phyloP scores from a whole-genome alignment of 441 rosid species.

The Flueggea neowawraea region DNA sequence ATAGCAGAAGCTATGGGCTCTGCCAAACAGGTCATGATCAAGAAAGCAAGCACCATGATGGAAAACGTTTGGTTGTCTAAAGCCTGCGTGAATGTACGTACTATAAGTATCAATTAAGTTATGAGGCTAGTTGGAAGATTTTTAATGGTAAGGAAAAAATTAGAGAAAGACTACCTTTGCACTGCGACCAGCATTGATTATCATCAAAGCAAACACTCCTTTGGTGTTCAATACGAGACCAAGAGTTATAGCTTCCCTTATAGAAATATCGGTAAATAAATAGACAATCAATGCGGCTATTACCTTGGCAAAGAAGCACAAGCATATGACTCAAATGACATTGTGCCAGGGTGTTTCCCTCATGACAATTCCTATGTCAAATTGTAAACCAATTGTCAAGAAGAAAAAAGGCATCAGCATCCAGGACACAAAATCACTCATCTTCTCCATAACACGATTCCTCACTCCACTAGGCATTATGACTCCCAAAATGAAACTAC shows the following conservation, averaged over 20 bases:
- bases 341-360: not conserved
- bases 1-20: slow-evolving; percentile 27
- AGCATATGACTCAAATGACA: not conserved
- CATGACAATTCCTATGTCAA: not conserved
- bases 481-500: slow-evolving; percentile 43
- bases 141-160: not conserved
- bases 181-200: slow-evolving; percentile 29
- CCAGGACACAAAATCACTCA: slow-evolving; percentile 24
- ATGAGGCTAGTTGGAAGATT: too few species aligned
- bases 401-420: slow-evolving; percentile 23
- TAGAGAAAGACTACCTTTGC: slow-evolving; percentile 12
- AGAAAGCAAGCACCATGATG: slow-evolving; percentile 20
- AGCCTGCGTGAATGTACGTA: slow-evolving; percentile 18
- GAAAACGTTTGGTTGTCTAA: slow-evolving; percentile 33
- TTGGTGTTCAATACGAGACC: slow-evolving; percentile 41
- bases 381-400: slow-evolving; percentile 16
- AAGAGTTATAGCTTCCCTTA: slow-evolving; percentile 22
- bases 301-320: slow-evolving; percentile 22
- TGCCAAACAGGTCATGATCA: slow-evolving; percentile 38
- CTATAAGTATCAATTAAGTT: too few species aligned
- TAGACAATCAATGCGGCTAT: slow-evolving; percentile 19
- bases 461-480: slow-evolving; percentile 28
- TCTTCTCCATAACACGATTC: slow-evolving; percentile 21
- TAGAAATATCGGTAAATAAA: slow-evolving; percentile 2
- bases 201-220: slow-evolving; percentile 29